Evolutionary conservation across 2,329 filamentous ascomycete species (phyloP), one percentile per base, ranked within the genome.

Genomic region (Cryphonectria carpinicola): DNA sequence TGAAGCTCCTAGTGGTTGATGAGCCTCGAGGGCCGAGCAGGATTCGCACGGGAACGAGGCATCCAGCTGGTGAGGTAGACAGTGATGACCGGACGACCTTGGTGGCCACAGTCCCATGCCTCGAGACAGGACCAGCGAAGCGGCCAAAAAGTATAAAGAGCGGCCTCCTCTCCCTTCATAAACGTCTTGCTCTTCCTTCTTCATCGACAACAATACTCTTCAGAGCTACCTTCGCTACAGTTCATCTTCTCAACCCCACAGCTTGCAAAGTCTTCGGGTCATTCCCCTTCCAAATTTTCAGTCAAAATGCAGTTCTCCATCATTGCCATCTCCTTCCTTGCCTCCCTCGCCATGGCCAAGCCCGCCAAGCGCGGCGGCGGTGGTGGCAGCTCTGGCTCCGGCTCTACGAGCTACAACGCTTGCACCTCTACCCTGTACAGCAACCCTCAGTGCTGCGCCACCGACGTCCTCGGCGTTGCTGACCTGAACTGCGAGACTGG

Each of bases 231-330:
- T 63, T 58, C 28, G 22, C 61, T 64, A 25, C 41, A 64, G 35
- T 43, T 19, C 39, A 25, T 25, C 22, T 7, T 52, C 43, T 43
- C 65, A 60, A 49, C 43, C 32, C 28, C 32, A 39, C 17, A 37
- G 17, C n/a, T 66, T 49, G 25, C n/a, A 46, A 32, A 66, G 5
- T 46, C 8, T 37, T 54, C 28, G 41, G 22, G 22, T 28, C n/a
- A 39, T 54, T 35, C 25, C 32, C 35, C 19, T 13, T 14, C 8
- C 32, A 37, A 4, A 19, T 8, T 41, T 49, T 28, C 13, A 35
- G 11, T n/a, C 63, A 72, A 62, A 28, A 72, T 72, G 71, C 69
- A 68, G n/a, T 65, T 60, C 14, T 43, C 71, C 37, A 43, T 63
- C 17, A 25, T 72, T 5, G 41, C 65, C 70, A 32, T 68, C 32